Evolutionary conservation across 441 rosid genomes (phyloP).

Genomic region (Bruguiera hainesii): DNA sequence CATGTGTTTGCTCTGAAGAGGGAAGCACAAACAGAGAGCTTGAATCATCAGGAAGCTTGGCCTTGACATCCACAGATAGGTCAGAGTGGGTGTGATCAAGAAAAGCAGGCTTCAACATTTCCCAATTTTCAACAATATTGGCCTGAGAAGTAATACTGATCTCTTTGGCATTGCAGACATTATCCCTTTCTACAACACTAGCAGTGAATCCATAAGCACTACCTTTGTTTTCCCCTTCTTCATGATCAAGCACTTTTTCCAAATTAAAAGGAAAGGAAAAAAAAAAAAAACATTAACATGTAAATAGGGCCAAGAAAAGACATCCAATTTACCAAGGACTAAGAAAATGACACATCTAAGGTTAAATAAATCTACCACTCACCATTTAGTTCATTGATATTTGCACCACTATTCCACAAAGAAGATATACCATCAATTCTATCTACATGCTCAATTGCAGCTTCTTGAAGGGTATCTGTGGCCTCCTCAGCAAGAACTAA

Average conservation of each 20-base stretch:
- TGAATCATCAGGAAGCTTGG: conserved; percentile 42
- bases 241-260: conserved; percentile 29
- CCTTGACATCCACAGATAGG: conserved; percentile 25
- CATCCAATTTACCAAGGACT: neutral
- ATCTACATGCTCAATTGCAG: conserved; percentile 26
- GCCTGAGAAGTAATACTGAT: conserved; percentile 17
- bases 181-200: conserved; percentile 12
- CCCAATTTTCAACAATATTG: conserved; percentile 22
- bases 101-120: conserved; percentile 19
- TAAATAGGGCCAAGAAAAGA: neutral
- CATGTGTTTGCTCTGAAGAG: conserved; percentile 24
- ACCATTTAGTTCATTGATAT: conserved; percentile 25
- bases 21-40: conserved; percentile 26
- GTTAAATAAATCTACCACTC: conserved; percentile 14
- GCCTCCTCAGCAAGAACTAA: conserved; percentile 26
- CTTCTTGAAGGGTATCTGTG: conserved; percentile 26
- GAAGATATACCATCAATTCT: conserved; percentile 16
- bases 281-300: neutral
- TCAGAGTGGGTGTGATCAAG: conserved; percentile 17
- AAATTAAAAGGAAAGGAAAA: conserved; percentile 1
- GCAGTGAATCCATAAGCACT: conserved; percentile 11
- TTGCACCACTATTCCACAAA: conserved; percentile 23
- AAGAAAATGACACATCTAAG: neutral
- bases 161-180: conserved; percentile 21
- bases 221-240: conserved; percentile 23